Evolutionary conservation across 1,284 basidiomycete genomes (phyloP).

Genomic region (Peniophora sp.): DNA sequence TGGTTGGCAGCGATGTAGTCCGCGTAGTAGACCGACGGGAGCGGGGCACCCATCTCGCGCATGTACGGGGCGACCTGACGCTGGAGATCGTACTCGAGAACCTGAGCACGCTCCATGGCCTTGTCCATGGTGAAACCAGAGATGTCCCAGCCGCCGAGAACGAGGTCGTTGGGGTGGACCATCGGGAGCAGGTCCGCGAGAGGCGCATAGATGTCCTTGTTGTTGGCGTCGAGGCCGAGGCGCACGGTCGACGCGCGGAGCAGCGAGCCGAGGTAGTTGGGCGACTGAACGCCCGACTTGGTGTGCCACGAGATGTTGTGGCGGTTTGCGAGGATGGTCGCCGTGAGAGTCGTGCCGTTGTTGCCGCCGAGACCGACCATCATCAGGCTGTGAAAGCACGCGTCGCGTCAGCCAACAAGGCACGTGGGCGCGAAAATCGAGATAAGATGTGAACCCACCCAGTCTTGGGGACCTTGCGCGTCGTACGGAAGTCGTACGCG

Average conservation of each 20-base stretch:
- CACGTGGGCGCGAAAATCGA: constrained; percentile 6
- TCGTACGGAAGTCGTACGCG: constrained; percentile 88
- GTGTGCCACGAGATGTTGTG: constrained; percentile 95
- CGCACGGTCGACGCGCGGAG: constrained; percentile 93
- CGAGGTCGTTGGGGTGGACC: constrained; percentile 98
- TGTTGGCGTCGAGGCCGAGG: constrained; percentile 79
- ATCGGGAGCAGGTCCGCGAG: constrained; percentile 93
- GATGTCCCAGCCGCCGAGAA: constrained; percentile 98
- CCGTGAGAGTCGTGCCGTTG: constrained; percentile 93
- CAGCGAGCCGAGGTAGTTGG: constrained; percentile 94
- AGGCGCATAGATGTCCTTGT: constrained; percentile 91
- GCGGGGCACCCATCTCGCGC: constrained; percentile 74
- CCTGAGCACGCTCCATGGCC: constrained; percentile 91
- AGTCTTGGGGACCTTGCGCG: constrained; percentile 83
- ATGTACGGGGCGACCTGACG: constrained; percentile 89
- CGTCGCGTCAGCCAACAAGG: constrained; percentile 8
- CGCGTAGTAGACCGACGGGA: constrained; percentile 94
- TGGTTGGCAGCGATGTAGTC: constrained; percentile 98
- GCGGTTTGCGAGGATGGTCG: constrained; percentile 93
- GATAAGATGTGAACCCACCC: constrained; percentile 51
- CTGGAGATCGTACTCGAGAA: constrained; percentile 96
- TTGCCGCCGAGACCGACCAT: constrained; percentile 97
- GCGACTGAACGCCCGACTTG: constrained; percentile 87
- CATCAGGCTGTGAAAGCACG: constrained; percentile 63
- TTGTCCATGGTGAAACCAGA: constrained; percentile 79